A percentile compares a stretch with the other conserved stretches of the same genome.
Evolutionary conservation across 148 eudicot genomes (phyloP).

Genomic region (Amaranthus palmeri): DNA sequence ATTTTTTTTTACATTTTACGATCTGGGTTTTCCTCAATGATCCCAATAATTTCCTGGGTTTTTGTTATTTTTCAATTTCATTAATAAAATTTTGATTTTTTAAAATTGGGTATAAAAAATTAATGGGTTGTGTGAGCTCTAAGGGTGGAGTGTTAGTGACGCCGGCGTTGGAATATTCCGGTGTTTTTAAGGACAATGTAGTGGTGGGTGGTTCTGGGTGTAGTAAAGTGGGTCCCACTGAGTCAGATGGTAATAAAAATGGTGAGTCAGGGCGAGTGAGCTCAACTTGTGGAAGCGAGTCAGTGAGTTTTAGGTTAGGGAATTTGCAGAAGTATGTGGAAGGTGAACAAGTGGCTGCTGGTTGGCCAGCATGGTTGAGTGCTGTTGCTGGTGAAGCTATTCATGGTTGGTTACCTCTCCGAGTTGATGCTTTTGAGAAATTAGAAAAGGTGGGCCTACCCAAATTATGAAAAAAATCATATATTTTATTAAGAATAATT

Average conservation of each 20-base stretch:
- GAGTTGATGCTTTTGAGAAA: slow-evolving; percentile 74
- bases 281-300: slow-evolving; percentile 47
- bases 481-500: too few relatives aligned
- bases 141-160: slow-evolving; percentile 84
- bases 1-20: slow-evolving; percentile 1
- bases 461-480: too few relatives aligned
- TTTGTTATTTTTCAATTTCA: not conserved
- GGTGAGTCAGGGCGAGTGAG: slow-evolving; percentile 46
- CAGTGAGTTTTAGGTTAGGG: slow-evolving; percentile 80
- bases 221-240: slow-evolving; percentile 27
- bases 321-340: slow-evolving; percentile 74
- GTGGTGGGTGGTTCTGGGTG: slow-evolving; percentile 37
- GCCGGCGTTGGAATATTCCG: slow-evolving; percentile 79
- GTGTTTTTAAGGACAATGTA: slow-evolving; percentile 44
- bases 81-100: not conserved
- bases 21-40: slow-evolving; percentile 36
- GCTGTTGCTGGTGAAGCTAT: slow-evolving; percentile 97
- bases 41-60: slow-evolving; percentile 12
- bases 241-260: not conserved
- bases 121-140: slow-evolving; percentile 92
- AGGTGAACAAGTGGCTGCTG: slow-evolving; percentile 90
- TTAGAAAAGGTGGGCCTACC: slow-evolving; percentile 56
- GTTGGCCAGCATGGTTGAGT: slow-evolving; percentile 98
- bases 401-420: slow-evolving; percentile 90
- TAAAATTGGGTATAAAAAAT: not conserved